A percentile compares a stretch with the other conserved stretches of the same genome.
These are phyloP conservation scores for Tulasnella sp. DNA, from an alignment of 768 basidiomycete species.

Conservation along the genomic window DNA sequence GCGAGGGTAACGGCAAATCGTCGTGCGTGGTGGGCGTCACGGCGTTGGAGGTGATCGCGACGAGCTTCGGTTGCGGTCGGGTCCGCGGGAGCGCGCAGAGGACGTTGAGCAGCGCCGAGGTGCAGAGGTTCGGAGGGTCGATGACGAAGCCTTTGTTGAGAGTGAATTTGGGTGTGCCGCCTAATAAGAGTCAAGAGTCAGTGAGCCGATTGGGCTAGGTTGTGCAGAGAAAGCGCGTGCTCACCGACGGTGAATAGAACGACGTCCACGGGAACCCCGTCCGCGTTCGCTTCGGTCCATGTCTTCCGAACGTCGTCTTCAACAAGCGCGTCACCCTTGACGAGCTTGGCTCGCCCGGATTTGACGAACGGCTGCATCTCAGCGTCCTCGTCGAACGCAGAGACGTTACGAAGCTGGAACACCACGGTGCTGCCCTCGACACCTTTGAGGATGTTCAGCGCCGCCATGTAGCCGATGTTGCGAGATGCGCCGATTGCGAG, in stretches of 20 bases:
- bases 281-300: neutral
- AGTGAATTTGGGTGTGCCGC: neutral
- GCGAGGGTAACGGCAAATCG: slow-evolving; percentile 36
- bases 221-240: neutral
- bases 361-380: slow-evolving; percentile 5
- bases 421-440: neutral
- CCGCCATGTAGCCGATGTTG: slow-evolving; percentile 4
- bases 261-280: neutral
- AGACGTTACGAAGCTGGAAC: slow-evolving; percentile 3
- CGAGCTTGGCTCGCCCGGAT: neutral
- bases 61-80: slow-evolving; percentile 33
- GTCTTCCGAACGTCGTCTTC: neutral
- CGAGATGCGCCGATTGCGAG: slow-evolving; percentile 4
- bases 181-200: neutral
- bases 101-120: slow-evolving; percentile 43
- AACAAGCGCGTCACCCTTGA: neutral
- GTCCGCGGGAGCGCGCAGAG: slow-evolving; percentile 22
- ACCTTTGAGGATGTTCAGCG: neutral
- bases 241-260: slow-evolving; percentile 3
- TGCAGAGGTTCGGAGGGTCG: slow-evolving; percentile 46
- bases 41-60: slow-evolving; percentile 45
- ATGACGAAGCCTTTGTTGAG: slow-evolving; percentile 39
- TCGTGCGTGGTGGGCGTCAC: slow-evolving; percentile 35
- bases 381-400: neutral
- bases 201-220: neutral